phyloP scores from a whole-genome alignment of 2,329 filamentous ascomycete species.

The Cadophora gregata region DNA sequence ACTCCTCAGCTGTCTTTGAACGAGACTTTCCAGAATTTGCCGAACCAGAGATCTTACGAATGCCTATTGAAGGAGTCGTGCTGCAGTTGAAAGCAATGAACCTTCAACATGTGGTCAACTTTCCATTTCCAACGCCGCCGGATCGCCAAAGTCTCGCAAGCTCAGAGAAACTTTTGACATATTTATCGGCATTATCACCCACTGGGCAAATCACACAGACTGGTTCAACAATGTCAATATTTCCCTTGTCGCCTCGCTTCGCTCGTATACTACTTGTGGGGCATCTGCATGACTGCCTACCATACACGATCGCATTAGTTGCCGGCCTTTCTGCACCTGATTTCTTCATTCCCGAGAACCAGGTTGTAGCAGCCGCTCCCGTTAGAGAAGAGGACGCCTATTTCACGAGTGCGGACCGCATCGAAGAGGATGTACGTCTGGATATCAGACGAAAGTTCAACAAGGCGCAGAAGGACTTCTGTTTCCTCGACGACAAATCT shows the following conservation, averaged over 20 bases:
- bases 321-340: conserved; percentile 88
- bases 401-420: conserved; percentile 70
- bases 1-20: conserved; percentile 93
- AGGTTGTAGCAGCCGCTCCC: conserved; percentile 67
- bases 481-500: conserved; percentile 78
- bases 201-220: conserved; percentile 80
- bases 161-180: conserved; percentile 85
- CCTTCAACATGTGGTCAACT: conserved; percentile 86
- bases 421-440: conserved; percentile 73
- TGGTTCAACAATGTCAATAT: conserved; percentile 83
- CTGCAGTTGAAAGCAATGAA: conserved; percentile 96
- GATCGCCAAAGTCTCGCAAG: conserved; percentile 76
- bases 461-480: conserved; percentile 78
- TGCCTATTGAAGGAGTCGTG: conserved; percentile 91
- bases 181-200: conserved; percentile 79
- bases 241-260: conserved; percentile 89
- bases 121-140: conserved; percentile 94
- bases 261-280: conserved; percentile 91
- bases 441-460: conserved; percentile 67
- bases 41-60: conserved; percentile 86
- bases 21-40: conserved; percentile 86
- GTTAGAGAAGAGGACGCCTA: conserved; percentile 57
- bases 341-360: conserved; percentile 82
- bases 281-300: conserved; percentile 79
- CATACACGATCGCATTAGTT: conserved; percentile 87